A percentile compares a stretch with the other conserved stretches of the same genome.
Evolutionary conservation across 164 flowering plant species (phyloP).

Genomic region (Magnolia officinalis): DNA sequence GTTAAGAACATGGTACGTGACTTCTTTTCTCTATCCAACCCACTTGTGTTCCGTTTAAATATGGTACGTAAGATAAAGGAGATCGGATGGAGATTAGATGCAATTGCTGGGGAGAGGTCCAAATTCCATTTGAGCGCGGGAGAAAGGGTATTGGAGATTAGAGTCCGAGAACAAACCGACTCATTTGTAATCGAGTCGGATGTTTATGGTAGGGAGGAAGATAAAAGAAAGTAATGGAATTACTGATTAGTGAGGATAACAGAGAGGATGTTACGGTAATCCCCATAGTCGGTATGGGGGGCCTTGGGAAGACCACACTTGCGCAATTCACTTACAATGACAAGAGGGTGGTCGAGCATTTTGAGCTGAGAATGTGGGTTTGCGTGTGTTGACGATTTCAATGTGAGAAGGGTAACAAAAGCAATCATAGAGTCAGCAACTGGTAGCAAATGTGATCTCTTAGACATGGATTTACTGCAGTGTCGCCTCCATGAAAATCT

Average conservation of each 20-base stretch:
- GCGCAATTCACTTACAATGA: constrained; percentile 7
- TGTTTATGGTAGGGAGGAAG: constrained; percentile 13
- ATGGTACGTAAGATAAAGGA: constrained; percentile 4
- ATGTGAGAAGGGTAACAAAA: not conserved
- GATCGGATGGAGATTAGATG: not conserved
- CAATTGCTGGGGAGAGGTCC: constrained; percentile 1
- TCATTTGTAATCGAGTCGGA: constrained; percentile 5
- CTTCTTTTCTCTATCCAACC: not conserved
- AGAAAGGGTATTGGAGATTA: not conserved
- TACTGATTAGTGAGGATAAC: not conserved
- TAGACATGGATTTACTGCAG: constrained; percentile 5
- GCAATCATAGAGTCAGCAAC: constrained; percentile 6
- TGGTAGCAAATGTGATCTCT: not conserved
- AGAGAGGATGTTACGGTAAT: not conserved
- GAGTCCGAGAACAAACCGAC: not conserved
- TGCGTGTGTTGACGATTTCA: constrained; percentile 11
- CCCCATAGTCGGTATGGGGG: constrained; percentile 12
- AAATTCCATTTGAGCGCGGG: constrained; percentile 3
- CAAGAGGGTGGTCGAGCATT: not conserved
- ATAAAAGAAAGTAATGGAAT: constrained; percentile 5
- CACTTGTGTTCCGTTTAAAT: not conserved
- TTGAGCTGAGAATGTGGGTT: constrained; percentile 8
- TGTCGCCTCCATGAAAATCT: not conserved
- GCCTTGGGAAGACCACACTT: constrained; percentile 14
- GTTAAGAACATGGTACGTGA: not conserved